Evolutionary conservation across 192 early-diverging fungal species (phyloP).

Genomic region (Entomortierella parvispora): DNA sequence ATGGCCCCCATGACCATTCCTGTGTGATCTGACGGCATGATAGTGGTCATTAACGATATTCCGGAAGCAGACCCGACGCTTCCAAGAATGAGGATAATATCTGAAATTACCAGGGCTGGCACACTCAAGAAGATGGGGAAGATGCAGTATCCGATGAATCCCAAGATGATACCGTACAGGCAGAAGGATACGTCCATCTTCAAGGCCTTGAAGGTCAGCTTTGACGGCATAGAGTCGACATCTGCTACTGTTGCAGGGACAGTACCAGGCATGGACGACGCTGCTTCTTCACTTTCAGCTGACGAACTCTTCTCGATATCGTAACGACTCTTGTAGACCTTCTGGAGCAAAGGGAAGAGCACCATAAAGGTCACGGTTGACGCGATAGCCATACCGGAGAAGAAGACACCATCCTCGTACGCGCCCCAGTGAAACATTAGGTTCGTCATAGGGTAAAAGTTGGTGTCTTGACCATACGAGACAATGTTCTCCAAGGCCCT

Average conservation of each 20-base stretch:
- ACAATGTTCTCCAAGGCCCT: neutral
- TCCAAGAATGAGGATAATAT: neutral
- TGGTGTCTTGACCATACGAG: neutral
- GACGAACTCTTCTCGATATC: too few species aligned
- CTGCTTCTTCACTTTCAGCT: too few species aligned
- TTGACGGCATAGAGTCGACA: too few species aligned
- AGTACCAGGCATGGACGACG: too few species aligned
- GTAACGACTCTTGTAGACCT: neutral
- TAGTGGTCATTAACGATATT: neutral
- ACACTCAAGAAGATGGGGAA: neutral
- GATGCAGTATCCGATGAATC: too few species aligned
- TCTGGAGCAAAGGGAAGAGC: slow-evolving; percentile 11
- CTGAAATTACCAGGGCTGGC: neutral
- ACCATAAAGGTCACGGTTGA: neutral
- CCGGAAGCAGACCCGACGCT: neutral
- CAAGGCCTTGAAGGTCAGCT: neutral
- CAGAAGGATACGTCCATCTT: neutral
- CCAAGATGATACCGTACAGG: too few species aligned
- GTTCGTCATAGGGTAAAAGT: slow-evolving; percentile 3
- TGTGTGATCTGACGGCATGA: slow-evolving; percentile 4
- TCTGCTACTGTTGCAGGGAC: too few species aligned
- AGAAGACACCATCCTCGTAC: slow-evolving; percentile 10
- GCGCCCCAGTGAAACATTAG: slow-evolving; percentile 11
- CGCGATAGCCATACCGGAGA: neutral
- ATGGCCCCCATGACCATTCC: slow-evolving; percentile 10